A percentile compares a stretch with the other conserved stretches of the same genome.
phyloP scores from a whole-genome alignment of 768 basidiomycete species.

The Macrolepiota fuliginosa region DNA sequence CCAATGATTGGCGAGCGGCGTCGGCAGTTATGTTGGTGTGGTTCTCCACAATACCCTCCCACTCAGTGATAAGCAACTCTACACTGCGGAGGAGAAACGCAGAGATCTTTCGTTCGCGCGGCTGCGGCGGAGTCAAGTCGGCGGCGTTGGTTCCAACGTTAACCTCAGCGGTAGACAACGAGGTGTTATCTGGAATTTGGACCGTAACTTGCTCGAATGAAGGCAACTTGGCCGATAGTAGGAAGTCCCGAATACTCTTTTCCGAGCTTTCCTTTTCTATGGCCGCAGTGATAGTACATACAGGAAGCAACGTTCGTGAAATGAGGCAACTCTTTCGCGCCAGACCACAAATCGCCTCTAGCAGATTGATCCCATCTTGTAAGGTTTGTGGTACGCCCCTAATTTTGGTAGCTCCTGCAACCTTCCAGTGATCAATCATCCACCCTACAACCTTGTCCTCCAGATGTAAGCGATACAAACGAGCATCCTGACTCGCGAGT shows the following conservation, averaged over 20 bases:
- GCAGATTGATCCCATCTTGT: constrained; percentile 58
- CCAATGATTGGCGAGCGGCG: constrained; percentile 62
- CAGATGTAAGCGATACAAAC: constrained; percentile 80
- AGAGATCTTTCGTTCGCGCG: constrained; percentile 61
- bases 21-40: constrained; percentile 53
- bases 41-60: constrained; percentile 35
- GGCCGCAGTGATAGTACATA: constrained; percentile 60
- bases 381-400: constrained; percentile 46
- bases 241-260: constrained; percentile 63
- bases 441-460: constrained; percentile 84
- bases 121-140: constrained; percentile 45
- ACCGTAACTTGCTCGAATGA: constrained; percentile 20
- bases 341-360: constrained; percentile 64
- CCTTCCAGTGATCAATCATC: constrained; percentile 72
- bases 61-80: constrained; percentile 46
- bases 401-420: constrained; percentile 26
- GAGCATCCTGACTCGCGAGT: constrained; percentile 76
- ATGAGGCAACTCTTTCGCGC: constrained; percentile 42
- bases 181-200: background rate
- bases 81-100: constrained; percentile 62
- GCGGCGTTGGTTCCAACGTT: constrained; percentile 6
- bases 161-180: background rate
- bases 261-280: constrained; percentile 58
- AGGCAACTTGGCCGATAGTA: constrained; percentile 66
- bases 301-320: constrained; percentile 60